Evolutionary conservation across 2,329 filamentous ascomycete genomes (phyloP).

Genomic region (Waltergamsia citrina): DNA sequence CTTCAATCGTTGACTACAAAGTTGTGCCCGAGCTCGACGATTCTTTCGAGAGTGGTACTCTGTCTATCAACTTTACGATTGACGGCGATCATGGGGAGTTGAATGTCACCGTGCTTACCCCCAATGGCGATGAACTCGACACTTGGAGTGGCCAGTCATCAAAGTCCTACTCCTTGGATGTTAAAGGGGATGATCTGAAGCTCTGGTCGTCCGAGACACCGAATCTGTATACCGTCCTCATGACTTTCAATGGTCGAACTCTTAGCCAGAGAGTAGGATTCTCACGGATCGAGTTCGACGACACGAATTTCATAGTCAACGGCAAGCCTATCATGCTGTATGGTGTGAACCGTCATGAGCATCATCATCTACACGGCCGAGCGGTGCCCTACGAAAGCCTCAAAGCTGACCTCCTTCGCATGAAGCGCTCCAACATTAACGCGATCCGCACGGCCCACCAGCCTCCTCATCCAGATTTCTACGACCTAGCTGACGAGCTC

Average conservation of each 20-base stretch:
- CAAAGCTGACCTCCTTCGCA: conserved; percentile 50
- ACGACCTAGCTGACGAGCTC: conserved; percentile 53
- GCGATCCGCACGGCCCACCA: conserved; percentile 62
- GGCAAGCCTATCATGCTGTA: conserved; percentile 50
- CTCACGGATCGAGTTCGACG: conserved; percentile 51
- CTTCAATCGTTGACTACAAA: conserved; percentile 46
- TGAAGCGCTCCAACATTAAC: conserved; percentile 66
- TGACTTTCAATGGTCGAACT: conserved; percentile 23
- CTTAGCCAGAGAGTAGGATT: conserved; percentile 53
- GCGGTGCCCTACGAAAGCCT: conserved; percentile 54
- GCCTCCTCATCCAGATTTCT: conserved; percentile 48
- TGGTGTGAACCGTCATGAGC: conserved; percentile 62
- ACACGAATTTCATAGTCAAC: conserved; percentile 53
- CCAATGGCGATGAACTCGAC: neutral
- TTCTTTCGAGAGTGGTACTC: conserved; percentile 37
- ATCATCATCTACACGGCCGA: conserved; percentile 54
- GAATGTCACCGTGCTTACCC: conserved; percentile 12
- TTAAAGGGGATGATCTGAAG: neutral
- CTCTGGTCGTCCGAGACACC: conserved; percentile 60
- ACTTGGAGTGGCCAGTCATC: neutral
- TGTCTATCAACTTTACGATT: conserved; percentile 38
- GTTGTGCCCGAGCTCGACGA: conserved; percentile 43
- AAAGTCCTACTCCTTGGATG: neutral
- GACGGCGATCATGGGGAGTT: conserved; percentile 15
- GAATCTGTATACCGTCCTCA: conserved; percentile 43